These are phyloP conservation scores for Graphilbum sp. DNA, from an alignment of 2,329 filamentous ascomycete species.

Conservation along the genomic window DNA sequence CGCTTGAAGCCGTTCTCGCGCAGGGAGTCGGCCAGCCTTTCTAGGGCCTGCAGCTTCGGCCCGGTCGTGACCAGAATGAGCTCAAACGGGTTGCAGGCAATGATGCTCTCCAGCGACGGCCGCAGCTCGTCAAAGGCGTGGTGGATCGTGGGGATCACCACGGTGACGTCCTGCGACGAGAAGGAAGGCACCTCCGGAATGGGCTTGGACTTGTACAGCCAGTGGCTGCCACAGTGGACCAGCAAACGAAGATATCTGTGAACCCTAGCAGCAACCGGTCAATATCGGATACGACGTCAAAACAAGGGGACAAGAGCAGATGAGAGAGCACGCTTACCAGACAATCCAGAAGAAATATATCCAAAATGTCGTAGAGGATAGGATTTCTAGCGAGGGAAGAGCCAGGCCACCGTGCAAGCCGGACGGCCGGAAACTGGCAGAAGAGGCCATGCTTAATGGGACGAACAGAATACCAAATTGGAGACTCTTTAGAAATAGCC, in stretches of 20 bases:
- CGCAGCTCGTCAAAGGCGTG: constrained; percentile 71
- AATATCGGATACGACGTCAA: neutral
- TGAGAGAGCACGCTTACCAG: constrained; percentile 20
- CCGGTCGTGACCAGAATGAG: constrained; percentile 79
- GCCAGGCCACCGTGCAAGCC: neutral
- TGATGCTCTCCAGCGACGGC: constrained; percentile 62
- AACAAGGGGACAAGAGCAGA: neutral
- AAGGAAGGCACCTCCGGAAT: constrained; percentile 68
- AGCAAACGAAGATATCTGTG: constrained; percentile 78
- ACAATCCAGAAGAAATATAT: constrained; percentile 21
- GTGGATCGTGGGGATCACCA: constrained; percentile 86
- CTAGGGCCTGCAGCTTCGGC: constrained; percentile 54
- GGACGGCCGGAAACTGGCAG: neutral
- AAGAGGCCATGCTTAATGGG: constrained; percentile 1
- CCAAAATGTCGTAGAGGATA: constrained; percentile 31
- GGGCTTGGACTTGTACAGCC: constrained; percentile 71
- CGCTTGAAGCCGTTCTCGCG: constrained; percentile 27
- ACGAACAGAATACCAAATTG: neutral
- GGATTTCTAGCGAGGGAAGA: constrained; percentile 12
- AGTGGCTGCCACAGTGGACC: constrained; percentile 73
- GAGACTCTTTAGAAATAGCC: too few species aligned
- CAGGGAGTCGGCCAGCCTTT: constrained; percentile 48
- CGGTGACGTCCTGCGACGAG: constrained; percentile 71
- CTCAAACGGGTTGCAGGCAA: constrained; percentile 52
- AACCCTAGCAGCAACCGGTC: constrained; percentile 34